These are phyloP conservation scores for Fusarium hainanense DNA, from an alignment of 2,329 filamentous ascomycete species.

Conservation along the genomic window DNA sequence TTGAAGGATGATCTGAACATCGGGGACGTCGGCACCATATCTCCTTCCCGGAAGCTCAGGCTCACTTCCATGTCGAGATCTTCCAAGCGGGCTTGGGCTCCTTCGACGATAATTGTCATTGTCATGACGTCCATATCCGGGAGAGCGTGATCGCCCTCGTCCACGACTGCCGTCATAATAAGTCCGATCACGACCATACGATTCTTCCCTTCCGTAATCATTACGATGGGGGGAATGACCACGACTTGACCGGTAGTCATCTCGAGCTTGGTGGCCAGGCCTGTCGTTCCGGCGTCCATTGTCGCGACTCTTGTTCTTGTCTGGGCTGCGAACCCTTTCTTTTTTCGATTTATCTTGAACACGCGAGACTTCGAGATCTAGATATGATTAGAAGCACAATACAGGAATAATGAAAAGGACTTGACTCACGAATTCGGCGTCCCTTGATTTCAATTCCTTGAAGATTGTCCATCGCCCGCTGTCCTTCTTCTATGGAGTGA, in stretches of 20 bases:
- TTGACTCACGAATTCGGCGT: conserved; percentile 87
- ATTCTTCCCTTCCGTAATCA: conserved; percentile 69
- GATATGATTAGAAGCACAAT: conserved; percentile 7
- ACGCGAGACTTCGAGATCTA: conserved; percentile 91
- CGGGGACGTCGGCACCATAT: conserved; percentile 80
- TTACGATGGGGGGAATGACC: conserved; percentile 68
- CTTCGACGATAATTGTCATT: conserved; percentile 71
- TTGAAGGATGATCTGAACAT: conserved; percentile 87
- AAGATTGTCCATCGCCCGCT: conserved; percentile 77
- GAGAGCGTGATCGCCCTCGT: conserved; percentile 77
- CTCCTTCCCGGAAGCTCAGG: conserved; percentile 77
- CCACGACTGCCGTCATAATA: conserved; percentile 56
- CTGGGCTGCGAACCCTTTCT: conserved; percentile 70
- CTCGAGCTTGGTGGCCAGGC: conserved; percentile 63
- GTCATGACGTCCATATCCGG: conserved; percentile 58
- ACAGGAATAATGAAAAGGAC: background rate
- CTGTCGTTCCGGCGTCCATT: conserved; percentile 57
- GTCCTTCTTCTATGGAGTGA: conserved; percentile 78
- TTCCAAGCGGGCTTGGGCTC: conserved; percentile 73
- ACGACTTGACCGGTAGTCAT: conserved; percentile 73
- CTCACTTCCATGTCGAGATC: conserved; percentile 63
- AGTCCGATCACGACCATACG: conserved; percentile 63
- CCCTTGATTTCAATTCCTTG: conserved; percentile 86
- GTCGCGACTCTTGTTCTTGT: conserved; percentile 62
- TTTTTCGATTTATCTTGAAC: conserved; percentile 80